Evolutionary conservation across 768 basidiomycete species (phyloP).

Genomic region (Rhizopogon roseolus): DNA sequence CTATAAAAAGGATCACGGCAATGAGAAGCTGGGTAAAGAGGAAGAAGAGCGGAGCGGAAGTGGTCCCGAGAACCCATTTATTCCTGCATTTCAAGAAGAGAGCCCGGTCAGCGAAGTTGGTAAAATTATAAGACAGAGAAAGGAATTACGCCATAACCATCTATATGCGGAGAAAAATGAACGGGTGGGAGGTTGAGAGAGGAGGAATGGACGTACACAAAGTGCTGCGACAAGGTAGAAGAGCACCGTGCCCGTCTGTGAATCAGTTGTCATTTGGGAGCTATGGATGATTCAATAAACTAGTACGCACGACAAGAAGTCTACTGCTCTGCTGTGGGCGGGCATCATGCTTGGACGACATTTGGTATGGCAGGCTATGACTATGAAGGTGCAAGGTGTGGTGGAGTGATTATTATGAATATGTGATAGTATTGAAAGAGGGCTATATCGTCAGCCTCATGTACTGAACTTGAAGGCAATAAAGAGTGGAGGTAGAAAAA

Average conservation of each 20-base stretch:
- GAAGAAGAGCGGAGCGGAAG: constrained; percentile 80
- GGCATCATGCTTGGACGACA: constrained; percentile 22
- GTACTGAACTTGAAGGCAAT: neutral
- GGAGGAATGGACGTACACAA: constrained; percentile 49
- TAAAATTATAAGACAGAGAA: constrained; percentile 11
- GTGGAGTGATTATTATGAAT: neutral
- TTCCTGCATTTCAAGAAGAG: constrained; percentile 43
- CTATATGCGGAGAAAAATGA: constrained; percentile 30
- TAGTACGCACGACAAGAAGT: constrained; percentile 26
- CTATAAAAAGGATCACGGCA: constrained; percentile 69
- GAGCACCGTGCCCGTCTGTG: constrained; percentile 65
- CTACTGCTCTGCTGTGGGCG: constrained; percentile 25
- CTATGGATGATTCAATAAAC: neutral
- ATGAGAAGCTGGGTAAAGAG: constrained; percentile 76
- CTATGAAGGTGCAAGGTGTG: too few species aligned
- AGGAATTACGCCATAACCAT: constrained; percentile 81
- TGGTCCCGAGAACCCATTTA: constrained; percentile 85
- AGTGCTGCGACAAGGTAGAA: constrained; percentile 91
- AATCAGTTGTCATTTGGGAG: constrained; percentile 1
- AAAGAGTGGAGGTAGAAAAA: neutral
- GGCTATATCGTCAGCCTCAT: neutral
- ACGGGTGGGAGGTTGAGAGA: neutral
- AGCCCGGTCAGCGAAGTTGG: constrained; percentile 1
- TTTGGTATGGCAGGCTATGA: constrained; percentile 2
- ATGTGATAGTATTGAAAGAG: neutral